Evolutionary conservation across 2,329 filamentous ascomycete species (phyloP), one percentile per base, ranked within the genome.

Genomic region (Zelopaecilomyces penicillatus): DNA sequence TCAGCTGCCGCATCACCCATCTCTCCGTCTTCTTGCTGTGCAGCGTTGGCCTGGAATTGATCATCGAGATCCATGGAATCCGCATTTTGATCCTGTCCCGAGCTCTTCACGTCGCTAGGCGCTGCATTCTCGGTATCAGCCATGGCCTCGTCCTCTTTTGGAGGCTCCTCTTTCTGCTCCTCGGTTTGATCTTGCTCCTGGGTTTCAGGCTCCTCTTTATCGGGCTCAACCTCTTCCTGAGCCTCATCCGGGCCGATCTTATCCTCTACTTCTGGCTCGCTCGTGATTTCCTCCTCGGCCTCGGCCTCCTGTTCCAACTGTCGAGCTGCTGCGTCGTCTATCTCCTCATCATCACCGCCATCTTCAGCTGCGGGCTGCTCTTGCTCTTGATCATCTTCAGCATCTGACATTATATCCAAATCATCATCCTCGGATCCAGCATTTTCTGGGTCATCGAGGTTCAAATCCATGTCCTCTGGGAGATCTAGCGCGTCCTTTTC

Each of bases 391-490:
- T 73, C 63, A 12, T 77, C 72, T 42, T 76, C 72, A 36, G 67
- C 63, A 39, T 78, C 74, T 0, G 72, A 74, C 43, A 85, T 64
- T 44, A 80, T 70, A 45, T 81, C 76, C 40, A 84, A 60, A 12
- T 75, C 72, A 50, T 82, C 77, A 33, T 73, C 73, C 10, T 73
- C 75, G 9, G 70, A 71, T 5, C 76, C 76, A 5, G 67, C 69
- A 4, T 76, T 76, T 12, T 75, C 71, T 29, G 77, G 70, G 29
- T 86, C 83, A 51, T 91, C 84, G 44, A 93, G 75, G 51, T 90
- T 80, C 61, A 96, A 75, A 46, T 94, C 82, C 73, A 96, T 84
- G 52, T 95, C 87, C 36, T 95, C 89, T 0, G 89, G 89, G 26
- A 95, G 71, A 38, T 90, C 88, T 48, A 95, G 71, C 2, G 83